Base-by-base conservation (phyloP, 1,284 basidiomycete species). In the Ustilago hordei region DNA sequence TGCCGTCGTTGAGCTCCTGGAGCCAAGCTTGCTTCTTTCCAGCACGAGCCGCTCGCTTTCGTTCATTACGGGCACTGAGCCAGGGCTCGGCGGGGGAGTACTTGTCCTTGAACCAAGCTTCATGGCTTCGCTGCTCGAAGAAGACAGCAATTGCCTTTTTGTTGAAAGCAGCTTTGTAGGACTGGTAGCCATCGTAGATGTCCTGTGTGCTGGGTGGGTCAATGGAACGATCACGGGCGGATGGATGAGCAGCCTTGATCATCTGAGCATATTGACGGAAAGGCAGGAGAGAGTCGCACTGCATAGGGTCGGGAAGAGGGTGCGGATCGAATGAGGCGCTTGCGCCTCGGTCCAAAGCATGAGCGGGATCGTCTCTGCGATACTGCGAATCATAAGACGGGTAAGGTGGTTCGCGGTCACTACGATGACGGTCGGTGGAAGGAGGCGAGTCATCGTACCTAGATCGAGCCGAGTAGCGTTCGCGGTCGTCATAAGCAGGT, bases 91-190 rank as follows among this genome's bases (percentile, higher is more conserved):
- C 55, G 6, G 75, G 60, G 4, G 69, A 74, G 59, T 84, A 85
- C 62, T 82, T 82, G 54, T 85, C 84, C 43, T 65, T 66, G 66
- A 85, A 85, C 80, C 83, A 85, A 13, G 71, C 72, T 36, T 78
- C 75, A 43, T 81, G 59, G 13, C 66, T 69, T 36, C 81, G 72
- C 35, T 76, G 68, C n/a, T 80, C 65, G 36, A 80, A 85, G 64
- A 84, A 85, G 56, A 57, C 31, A 45, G 60, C 58, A 35, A 84
- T 72, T 35, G 77, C 71, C 50, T 72, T 73, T 15, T 78, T 71
- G 61, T 75, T 70, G 63, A 71, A 81, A 13, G 73, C 80, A n/a
- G 60, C 31, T 28, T 78, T 78, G 74, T 82, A 84, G 36, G 69
- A 52, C 53, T 81, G 76, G 61, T 85, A 84, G 36, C 69, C 70